Evolutionary conservation across 2,329 filamentous ascomycete genomes (phyloP), one percentile per base, ranked within the genome.

Genomic region (Pyrenophora teres): DNA sequence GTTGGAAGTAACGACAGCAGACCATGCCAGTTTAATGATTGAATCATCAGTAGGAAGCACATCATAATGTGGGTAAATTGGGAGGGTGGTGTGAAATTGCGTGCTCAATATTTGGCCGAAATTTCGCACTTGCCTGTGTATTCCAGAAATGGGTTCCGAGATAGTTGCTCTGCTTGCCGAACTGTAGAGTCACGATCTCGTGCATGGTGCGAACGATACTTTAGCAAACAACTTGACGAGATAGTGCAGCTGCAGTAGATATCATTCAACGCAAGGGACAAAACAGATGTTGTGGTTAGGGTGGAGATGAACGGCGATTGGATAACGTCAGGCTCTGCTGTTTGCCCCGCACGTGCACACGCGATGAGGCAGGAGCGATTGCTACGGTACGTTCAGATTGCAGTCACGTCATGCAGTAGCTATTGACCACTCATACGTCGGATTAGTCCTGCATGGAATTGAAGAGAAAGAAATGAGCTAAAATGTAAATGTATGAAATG

Each of bases 91-190:
- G n/a, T 25, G 2, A 6, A 3, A 19, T 12, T 19, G 30, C 18
- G 13, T 4, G 16, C 37, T 35, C 50, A 39, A 10, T 33, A n/a
- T 12, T 19, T n/a, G 31, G 37, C 25, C 18, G 32, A 37, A 30
- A 30, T 39, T 18, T 51, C 43, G 37, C 41, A 48, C 66, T 52
- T 73, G 90, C 90, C 80, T 96, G 93, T 5, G 89, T 81, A 67
- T 99, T 99, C 94, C 94, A 99, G 74, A 97, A 99, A 77, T 99
- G 94, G 0, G 92, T 95, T 25, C 89, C 92, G 18, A 95, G 78
- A 68, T 97, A 96, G 74, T 99, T 99, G 72, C 89, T 92, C 70
- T 89, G 87, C 71, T 96, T 88, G 37, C 94, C 94, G 54, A 97
- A 86, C 80, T 99, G 94, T 39, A 99, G 80, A 0, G 93, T 97